Percentiles rank a stretch among this genome's conserved stretches.
Evolutionary conservation across 129 eudicot species (phyloP).

Genomic region (Arctium lappa): DNA sequence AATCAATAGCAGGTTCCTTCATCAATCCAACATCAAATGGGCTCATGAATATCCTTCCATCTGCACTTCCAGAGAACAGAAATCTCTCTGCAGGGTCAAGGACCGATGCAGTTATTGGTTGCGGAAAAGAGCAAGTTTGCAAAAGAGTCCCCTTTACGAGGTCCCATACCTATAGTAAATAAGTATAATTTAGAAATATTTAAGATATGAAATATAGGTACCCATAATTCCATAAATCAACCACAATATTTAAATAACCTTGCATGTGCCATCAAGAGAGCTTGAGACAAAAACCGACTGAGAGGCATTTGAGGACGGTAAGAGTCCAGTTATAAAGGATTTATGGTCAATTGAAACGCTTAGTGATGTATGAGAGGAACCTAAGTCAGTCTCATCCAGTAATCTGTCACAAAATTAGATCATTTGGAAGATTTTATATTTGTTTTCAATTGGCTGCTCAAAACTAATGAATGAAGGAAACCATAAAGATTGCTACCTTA

Average conservation of each 20-base stretch:
- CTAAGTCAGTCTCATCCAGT: conserved; percentile 28
- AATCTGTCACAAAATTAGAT: conserved; percentile 26
- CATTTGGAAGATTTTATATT: neutral
- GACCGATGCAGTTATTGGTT: conserved; percentile 41
- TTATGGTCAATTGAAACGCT: conserved; percentile 36
- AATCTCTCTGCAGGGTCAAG: conserved; percentile 46
- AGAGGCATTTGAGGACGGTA: conserved; percentile 27
- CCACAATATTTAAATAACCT: conserved; percentile 24
- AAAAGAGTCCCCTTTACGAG: conserved; percentile 34
- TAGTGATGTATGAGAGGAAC: conserved; percentile 21
- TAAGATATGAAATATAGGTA: neutral
- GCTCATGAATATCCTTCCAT: conserved; percentile 44
- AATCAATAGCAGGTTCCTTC: conserved; percentile 15
- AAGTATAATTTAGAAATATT: conserved; percentile 6
- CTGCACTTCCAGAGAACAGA: conserved; percentile 44
- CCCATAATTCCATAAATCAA: neutral
- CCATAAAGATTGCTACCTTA: conserved; percentile 25
- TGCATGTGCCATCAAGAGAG: conserved; percentile 60
- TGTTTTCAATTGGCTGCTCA: neutral
- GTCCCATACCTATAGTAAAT: conserved; percentile 33
- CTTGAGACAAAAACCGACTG: conserved; percentile 38
- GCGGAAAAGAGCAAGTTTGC: conserved; percentile 27
- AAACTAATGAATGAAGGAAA: neutral
- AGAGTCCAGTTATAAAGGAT: conserved; percentile 45
- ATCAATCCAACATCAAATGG: conserved; percentile 36